Evolutionary conservation across 208 protist species (phyloP), one percentile per base, ranked within the genome.

Genomic region (Wallacemonas sp.): DNA sequence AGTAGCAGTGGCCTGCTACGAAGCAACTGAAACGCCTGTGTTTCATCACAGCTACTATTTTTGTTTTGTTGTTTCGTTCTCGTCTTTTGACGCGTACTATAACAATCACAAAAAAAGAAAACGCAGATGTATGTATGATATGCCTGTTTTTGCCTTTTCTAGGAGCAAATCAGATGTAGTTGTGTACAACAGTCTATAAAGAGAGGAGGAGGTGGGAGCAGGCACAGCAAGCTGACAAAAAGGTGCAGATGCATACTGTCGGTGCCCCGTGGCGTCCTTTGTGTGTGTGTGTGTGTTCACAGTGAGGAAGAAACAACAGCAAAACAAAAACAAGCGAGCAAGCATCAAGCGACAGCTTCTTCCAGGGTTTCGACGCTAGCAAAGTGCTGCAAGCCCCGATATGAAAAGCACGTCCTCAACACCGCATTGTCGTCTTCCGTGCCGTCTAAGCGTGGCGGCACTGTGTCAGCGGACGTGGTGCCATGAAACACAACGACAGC

Each of bases 401-500:
- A 9, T 24, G 51, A 58, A 21, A 58, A 58, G n/a, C 51, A 58
- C 30, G 51, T 58, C 12, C 4, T 6, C 36, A 41, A 41, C 36
- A 41, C 36, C n/a, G 36, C 36, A 41, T 41, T 14, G 36, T 41
- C 36, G 36, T 14, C 36, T 41, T 41, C 36, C n/a, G n/a, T n/a
- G n/a, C n/a, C n/a, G n/a, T n/a, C n/a, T n/a, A n/a, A n/a, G n/a
- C n/a, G n/a, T n/a, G n/a, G n/a, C n/a, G n/a, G n/a, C n/a, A n/a
- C n/a, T n/a, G n/a, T n/a, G n/a, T n/a, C n/a, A n/a, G n/a, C n/a
- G n/a, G n/a, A n/a, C n/a, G n/a, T n/a, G n/a, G n/a, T n/a, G n/a
- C n/a, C n/a, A n/a, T 59, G 62, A 36, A 77, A 77, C 1, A 77
- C 36, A 31, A 77, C 65, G 45, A 77, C 62, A 19, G 45, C 51